Base-by-base conservation (phyloP, 2,329 filamentous ascomycete species). In the Didymella arachidicola region DNA sequence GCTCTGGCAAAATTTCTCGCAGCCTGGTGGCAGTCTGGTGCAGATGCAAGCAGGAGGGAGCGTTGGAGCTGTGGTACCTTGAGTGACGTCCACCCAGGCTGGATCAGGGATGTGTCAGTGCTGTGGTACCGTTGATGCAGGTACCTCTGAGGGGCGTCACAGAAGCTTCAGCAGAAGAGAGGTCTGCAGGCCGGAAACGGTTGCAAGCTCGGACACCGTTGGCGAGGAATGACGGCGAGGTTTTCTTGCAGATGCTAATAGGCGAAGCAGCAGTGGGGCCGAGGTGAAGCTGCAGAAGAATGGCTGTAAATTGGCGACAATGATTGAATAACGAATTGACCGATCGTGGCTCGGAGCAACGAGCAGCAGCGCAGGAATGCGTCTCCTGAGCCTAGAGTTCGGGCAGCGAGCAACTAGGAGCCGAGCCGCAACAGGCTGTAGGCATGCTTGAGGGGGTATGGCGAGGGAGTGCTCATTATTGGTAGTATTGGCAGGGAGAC, bases 121-220 rank as follows among this genome's bases (percentile, higher is more conserved):
- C 56, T 64, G 72, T 74, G 68, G 68, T 66, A 71, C 69, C 44
- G 68, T 65, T 59, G 69, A 73, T 66, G 72, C 72, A 72, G 67
- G 71, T 72, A 74, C 71, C 57, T 60, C 59, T 43, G 41, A 43
- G 41, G 66, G 63, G 65, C 59, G 69, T 65, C 63, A 68, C 64
- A 57, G 60, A 63, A 64, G 70, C 65, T 66, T 60, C 48, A 50
- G 43, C 55, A 64, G 62, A 54, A 50, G 54, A 53, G 59, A 65
- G 50, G 55, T 43, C 60, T 65, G 63, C 56, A 62, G 53, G 64
- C 63, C 62, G 60, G 58, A 61, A 59, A 48, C 60, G 63, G 66
- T 65, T 56, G 53, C 56, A 59, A 65, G 63, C 56, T 58, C 57
- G 49, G 62, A 57, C 51, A 59, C 58, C 34, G 61, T 60, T 59